A percentile compares a stretch with the other conserved stretches of the same genome.
Conservation (phyloP, 1,284 basidiomycete species). For the Fomitopsis betulina region DNA sequence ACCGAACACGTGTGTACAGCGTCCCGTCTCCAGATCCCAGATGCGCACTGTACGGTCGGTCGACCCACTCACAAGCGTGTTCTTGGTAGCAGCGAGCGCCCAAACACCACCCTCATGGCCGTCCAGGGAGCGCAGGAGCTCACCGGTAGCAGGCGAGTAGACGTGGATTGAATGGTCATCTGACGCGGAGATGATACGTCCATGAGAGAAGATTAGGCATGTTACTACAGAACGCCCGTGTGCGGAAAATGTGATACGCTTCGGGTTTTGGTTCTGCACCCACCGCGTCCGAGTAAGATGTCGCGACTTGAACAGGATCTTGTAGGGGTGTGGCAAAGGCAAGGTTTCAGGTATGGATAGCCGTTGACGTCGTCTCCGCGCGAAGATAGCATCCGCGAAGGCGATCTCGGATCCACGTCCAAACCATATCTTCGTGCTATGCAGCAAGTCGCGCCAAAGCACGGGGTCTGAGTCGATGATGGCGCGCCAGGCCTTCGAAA, state of each 20-base stretch:
- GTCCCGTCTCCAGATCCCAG: conserved; percentile 81
- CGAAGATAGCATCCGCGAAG: conserved; percentile 60
- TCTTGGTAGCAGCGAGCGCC: conserved; percentile 83
- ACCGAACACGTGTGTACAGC: conserved; percentile 86
- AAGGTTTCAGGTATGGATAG: conserved; percentile 41
- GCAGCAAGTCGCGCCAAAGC: conserved; percentile 79
- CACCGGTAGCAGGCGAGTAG: conserved; percentile 80
- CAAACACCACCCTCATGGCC: conserved; percentile 96
- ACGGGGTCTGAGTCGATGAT: conserved; percentile 83
- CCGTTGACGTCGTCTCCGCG: conserved; percentile 46
- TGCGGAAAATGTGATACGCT: conserved; percentile 78
- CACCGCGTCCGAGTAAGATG: conserved; percentile 75
- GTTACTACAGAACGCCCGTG: conserved; percentile 91
- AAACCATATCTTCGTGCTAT: conserved; percentile 79
- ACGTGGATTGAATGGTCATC: conserved; percentile 93
- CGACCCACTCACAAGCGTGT: conserved; percentile 88
- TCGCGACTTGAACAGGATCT: conserved; percentile 82
- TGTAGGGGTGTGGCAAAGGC: conserved; percentile 77
- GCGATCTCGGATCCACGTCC: conserved; percentile 72
- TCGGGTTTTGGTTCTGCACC: conserved; percentile 69
- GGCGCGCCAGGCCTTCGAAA: conserved; percentile 76
- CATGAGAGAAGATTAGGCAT: conserved; percentile 88
- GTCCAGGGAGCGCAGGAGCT: conserved; percentile 67
- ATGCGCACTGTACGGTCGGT: conserved; percentile 93
- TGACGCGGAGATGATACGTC: conserved; percentile 92